Percentiles rank a stretch among this genome's conserved stretches.
Evolutionary conservation across 2,329 filamentous ascomycete species (phyloP).

Genomic region (Pestalotiopsis sp.): DNA sequence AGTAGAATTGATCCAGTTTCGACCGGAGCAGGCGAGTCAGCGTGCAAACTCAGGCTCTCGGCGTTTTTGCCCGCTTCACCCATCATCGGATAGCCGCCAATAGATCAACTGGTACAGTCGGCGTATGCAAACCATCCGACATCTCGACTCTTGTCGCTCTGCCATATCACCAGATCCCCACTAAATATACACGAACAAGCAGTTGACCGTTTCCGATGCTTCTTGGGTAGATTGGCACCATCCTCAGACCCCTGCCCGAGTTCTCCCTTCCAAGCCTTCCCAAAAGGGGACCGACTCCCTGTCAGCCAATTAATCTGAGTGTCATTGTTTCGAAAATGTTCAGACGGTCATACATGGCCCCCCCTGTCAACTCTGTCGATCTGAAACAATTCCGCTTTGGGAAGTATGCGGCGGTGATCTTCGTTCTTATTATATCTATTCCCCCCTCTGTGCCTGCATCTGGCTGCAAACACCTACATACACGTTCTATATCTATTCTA

Average conservation of each 20-base stretch:
- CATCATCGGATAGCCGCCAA: too few relatives aligned
- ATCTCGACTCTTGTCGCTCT: background rate
- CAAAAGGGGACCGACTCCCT: background rate
- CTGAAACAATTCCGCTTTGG: constrained; percentile 12
- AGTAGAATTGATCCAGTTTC: background rate
- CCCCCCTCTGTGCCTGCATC: background rate
- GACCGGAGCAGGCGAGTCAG: too few relatives aligned
- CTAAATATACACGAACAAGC: background rate
- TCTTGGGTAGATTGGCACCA: constrained; percentile 2
- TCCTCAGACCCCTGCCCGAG: background rate
- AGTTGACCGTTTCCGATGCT: constrained; percentile 5
- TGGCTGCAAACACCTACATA: background rate
- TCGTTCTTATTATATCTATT: background rate
- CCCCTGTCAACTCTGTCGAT: constrained; percentile 1
- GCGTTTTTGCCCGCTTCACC: too few relatives aligned
- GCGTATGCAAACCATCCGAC: too few relatives aligned
- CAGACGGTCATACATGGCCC: background rate
- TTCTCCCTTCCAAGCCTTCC: too few relatives aligned
- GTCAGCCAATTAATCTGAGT: background rate
- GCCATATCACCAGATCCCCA: background rate
- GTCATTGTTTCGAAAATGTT: constrained; percentile 14
- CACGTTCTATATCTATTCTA: constrained; percentile 7
- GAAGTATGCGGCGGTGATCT: background rate
- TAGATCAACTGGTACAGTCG: too few relatives aligned
- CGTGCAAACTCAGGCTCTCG: too few relatives aligned